Evolutionary conservation across 2,329 filamentous ascomycete genomes (phyloP).

Genomic region (Magnaporthiopsis poae): DNA sequence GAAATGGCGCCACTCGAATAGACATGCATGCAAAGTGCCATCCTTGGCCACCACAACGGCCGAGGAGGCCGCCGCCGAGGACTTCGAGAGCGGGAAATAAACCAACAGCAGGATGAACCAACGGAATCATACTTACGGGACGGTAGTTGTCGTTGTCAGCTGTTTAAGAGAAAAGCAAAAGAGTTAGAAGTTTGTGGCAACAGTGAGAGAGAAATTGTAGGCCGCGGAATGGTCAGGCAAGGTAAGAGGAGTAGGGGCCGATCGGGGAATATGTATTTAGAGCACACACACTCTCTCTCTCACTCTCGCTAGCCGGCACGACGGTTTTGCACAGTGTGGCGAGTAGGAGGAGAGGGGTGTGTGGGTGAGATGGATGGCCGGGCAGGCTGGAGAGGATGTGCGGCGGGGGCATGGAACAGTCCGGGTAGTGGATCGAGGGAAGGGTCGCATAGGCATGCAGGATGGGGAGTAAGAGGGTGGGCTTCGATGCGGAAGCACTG

Average conservation of each 20-base stretch:
- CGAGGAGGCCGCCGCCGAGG: not conserved
- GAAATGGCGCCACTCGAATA: not conserved
- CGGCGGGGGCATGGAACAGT: conserved; percentile 20
- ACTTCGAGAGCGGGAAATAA: conserved; percentile 1
- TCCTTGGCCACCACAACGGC: not conserved
- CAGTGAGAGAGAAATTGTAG: conserved; percentile 7
- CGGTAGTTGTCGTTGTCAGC: conserved; percentile 53
- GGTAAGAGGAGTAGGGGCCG: not conserved
- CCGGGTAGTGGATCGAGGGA: conserved; percentile 28
- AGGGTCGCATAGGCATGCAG: conserved; percentile 15
- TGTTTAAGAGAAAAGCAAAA: conserved; percentile 25
- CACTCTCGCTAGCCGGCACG: not conserved
- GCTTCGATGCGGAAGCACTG: conserved; percentile 33
- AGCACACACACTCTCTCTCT: not conserved
- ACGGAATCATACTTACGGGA: conserved; percentile 37
- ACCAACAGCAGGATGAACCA: conserved; percentile 1
- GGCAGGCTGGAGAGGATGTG: conserved; percentile 3
- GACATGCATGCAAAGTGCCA: not conserved
- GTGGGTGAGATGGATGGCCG: conserved; percentile 9
- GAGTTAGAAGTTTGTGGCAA: conserved; percentile 11
- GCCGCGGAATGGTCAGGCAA: not conserved
- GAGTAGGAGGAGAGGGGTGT: conserved; percentile 14
- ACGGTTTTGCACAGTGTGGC: conserved; percentile 17
- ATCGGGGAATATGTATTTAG: conserved; percentile 15
- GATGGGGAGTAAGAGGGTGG: conserved; percentile 27